These are phyloP conservation scores for Betula pendula DNA, from an alignment of 306 rosid species.

Conservation along the genomic window DNA sequence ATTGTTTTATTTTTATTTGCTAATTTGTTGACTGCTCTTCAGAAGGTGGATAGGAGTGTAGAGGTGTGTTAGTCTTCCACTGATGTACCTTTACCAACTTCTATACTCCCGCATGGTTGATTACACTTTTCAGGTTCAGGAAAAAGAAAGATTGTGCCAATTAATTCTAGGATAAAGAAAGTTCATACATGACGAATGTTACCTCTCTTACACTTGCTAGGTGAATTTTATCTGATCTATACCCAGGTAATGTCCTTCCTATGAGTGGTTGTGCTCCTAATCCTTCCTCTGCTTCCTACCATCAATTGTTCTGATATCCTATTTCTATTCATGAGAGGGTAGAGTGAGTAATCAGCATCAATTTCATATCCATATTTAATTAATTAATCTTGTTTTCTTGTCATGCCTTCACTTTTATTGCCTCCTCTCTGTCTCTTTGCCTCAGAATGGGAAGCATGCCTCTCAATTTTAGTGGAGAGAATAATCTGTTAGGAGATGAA, in stretches of 20 bases:
- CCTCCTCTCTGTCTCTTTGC: constrained; percentile 42
- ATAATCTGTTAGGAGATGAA: constrained; percentile 41
- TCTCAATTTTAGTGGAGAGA: constrained; percentile 38
- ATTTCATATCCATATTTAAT: constrained; percentile 23
- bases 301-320: constrained; percentile 33
- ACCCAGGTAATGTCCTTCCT: constrained; percentile 52
- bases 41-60: constrained; percentile 25
- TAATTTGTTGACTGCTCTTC: constrained; percentile 28
- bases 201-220: constrained; percentile 40
- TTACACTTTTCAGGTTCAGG: constrained; percentile 47
- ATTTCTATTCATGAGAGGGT: constrained; percentile 21
- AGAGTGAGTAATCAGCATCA: constrained; percentile 34
- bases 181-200: constrained; percentile 30
- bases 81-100: constrained; percentile 21
- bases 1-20: constrained; percentile 6
- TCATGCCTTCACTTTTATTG: constrained; percentile 35
- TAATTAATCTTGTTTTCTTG: constrained; percentile 20
- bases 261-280: constrained; percentile 36
- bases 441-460: constrained; percentile 41
- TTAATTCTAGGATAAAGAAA: constrained; percentile 38
- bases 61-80: constrained; percentile 19
- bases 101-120: constrained; percentile 32
- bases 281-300: constrained; percentile 32
- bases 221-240: constrained; percentile 28
- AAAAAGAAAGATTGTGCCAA: constrained; percentile 18